Evolutionary conservation across 352 stramenopile species (phyloP), one percentile per base, ranked within the genome.

Genomic region (Detonula confervacea): DNA sequence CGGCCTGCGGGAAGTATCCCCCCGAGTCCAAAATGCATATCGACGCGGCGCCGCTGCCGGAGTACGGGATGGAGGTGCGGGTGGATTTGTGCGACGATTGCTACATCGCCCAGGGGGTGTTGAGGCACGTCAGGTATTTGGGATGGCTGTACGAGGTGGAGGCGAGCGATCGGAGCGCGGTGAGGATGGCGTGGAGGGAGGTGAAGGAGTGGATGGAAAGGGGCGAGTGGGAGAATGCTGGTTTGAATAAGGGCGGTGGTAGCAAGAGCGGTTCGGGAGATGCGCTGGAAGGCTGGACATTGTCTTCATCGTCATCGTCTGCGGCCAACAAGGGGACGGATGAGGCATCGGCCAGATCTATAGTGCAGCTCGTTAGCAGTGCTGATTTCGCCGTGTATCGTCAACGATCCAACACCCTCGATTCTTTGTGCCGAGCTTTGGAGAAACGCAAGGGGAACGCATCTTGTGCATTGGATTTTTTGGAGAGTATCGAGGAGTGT

Each of bases 1-100:
- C 49, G 22, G 73, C 79, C 11, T 87, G 79, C 68, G 79, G 79
- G 25, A 30, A 35, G 30, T 81, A 79, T 70, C 75, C 80, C 18
- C 80, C 74, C n/a, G 59, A 67, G 49, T 70, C 82, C 44, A 64
- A 66, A n/a, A 82, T 86, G 66, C 75, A 67, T 8, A 80, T 82
- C 59, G 63, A 82, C 64, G 74, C 65, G 9, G 70, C 79, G 4
- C 88, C 88, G 14, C 27, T 93, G 20, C 55, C 77, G 9, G 83
- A 91, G 61, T 93, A 92, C 67, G 84, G 86, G 33, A 86, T 87
- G 60, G 88, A 93, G 74, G 71, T 83, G 46, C 37, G 82, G 25
- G 65, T 86, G 0, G 79, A 92, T 70, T 60, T 91, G n/a, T 91
- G 88, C 68, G 52, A 82, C 27, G 66, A 89, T 67, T 93, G 88